A percentile compares a stretch with the other conserved stretches of the same genome.
Conservation (phyloP, 768 basidiomycete species). For the Hortiboletus flavorubellus region DNA sequence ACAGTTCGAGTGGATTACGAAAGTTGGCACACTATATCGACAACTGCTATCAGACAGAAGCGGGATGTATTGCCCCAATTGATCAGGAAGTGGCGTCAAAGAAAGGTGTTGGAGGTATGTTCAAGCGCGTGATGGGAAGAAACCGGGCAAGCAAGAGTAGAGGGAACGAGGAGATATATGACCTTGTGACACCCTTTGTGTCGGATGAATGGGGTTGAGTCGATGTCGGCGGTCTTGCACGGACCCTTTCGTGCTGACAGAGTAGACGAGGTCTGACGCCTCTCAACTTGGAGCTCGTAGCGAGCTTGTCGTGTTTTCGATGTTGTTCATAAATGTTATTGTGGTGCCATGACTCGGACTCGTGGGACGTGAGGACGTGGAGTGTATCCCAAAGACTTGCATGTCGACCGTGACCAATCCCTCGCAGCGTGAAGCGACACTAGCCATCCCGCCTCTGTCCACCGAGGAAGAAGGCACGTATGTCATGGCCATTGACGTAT, state of each 20-base stretch:
- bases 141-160: slow-evolving; percentile 46
- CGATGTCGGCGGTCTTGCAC: neutral
- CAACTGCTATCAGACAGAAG: slow-evolving; percentile 56
- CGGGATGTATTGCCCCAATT: slow-evolving; percentile 16
- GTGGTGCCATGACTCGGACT: neutral
- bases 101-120: slow-evolving; percentile 46
- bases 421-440: slow-evolving; percentile 8
- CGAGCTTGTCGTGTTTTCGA: neutral
- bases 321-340: neutral
- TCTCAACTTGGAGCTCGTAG: neutral
- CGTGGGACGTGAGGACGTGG: neutral
- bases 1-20: slow-evolving; percentile 57
- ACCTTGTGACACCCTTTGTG: slow-evolving; percentile 80
- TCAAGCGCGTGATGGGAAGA: slow-evolving; percentile 61
- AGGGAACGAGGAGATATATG: slow-evolving; percentile 76
- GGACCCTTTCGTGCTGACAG: neutral
- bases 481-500: slow-evolving; percentile 8
- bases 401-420: slow-evolving; percentile 9
- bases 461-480: slow-evolving; percentile 60
- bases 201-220: slow-evolving; percentile 66
- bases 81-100: slow-evolving; percentile 40
- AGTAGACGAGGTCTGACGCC: neutral
- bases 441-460: slow-evolving; percentile 44
- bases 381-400: neutral
- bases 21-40: slow-evolving; percentile 71